phyloP scores from a whole-genome alignment of 495 filamentous ascomycete species.

The Penicillium desertorum region DNA sequence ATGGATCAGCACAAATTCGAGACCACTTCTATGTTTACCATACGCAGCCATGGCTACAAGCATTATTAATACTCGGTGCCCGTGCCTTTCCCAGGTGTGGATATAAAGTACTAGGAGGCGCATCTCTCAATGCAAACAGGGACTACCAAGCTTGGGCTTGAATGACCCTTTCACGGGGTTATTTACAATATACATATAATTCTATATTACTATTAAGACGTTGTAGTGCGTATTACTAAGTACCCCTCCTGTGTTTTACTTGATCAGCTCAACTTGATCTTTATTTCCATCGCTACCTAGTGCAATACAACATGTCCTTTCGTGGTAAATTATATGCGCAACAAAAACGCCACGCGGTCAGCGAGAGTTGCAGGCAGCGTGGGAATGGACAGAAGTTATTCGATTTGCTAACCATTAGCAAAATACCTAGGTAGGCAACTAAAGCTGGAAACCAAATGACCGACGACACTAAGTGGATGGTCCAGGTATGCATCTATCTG shows the following conservation, averaged over 20 bases:
- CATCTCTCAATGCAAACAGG: too few species aligned
- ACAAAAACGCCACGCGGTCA: constrained; percentile 71
- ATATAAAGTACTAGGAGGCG: too few species aligned
- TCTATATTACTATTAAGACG: too few species aligned
- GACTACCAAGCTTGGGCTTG: too few species aligned
- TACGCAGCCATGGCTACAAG: not conserved
- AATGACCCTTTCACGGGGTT: too few species aligned
- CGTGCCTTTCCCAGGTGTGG: too few species aligned
- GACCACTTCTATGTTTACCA: not conserved
- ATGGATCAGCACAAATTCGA: not conserved
- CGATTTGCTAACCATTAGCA: constrained; percentile 60
- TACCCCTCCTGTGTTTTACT: not conserved
- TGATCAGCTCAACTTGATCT: not conserved
- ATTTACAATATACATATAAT: too few species aligned
- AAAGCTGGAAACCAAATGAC: constrained; percentile 79
- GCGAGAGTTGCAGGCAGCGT: constrained; percentile 64
- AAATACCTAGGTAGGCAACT: constrained; percentile 56
- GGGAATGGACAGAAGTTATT: constrained; percentile 66
- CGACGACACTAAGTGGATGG: constrained; percentile 77
- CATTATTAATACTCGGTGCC: not conserved
- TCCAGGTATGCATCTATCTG: constrained; percentile 57
- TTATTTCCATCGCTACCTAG: too few species aligned
- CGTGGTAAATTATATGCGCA: constrained; percentile 78
- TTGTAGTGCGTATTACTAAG: too few species aligned
- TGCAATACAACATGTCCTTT: constrained; percentile 55